These are phyloP conservation scores for Hanseniaspora clermontiae DNA, from an alignment of 805 yeast species.

Conservation along the genomic window DNA sequence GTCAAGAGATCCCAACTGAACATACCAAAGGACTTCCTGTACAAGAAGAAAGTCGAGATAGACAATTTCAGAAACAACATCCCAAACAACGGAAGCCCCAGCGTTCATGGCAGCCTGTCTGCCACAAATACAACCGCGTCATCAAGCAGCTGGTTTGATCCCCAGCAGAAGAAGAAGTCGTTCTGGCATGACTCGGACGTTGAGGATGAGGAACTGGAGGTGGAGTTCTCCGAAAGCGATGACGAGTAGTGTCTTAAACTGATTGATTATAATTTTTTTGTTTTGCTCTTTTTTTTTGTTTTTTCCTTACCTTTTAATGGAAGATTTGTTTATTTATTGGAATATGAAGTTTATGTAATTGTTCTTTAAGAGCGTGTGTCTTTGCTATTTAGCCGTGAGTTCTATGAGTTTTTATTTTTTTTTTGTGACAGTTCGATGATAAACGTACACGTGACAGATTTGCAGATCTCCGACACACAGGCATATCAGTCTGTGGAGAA, in stretches of 20 bases:
- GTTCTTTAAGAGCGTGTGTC: too few relatives aligned
- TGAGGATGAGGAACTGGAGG: conserved; percentile 11
- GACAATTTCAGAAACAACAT: background rate
- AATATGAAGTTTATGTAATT: too few relatives aligned
- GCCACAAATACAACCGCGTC: background rate
- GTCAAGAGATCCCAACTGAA: conserved; percentile 74
- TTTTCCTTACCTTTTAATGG: too few relatives aligned
- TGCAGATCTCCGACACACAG: too few relatives aligned
- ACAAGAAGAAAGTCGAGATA: background rate
- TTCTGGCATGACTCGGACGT: conserved; percentile 13
- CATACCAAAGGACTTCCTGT: conserved; percentile 65
- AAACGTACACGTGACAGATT: too few relatives aligned
- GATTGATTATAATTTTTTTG: too few relatives aligned
- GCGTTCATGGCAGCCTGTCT: background rate
- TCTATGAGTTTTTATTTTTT: too few relatives aligned
- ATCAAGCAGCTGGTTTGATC: background rate
- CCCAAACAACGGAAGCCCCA: background rate
- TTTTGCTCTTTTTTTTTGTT: too few relatives aligned
- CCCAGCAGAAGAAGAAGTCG: conserved; percentile 1
- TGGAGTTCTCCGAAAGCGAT: conserved; percentile 12
- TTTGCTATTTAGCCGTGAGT: too few relatives aligned
- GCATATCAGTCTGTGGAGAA: too few relatives aligned
- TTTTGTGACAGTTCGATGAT: too few relatives aligned
- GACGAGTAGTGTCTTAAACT: background rate
- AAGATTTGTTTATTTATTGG: too few relatives aligned